These are phyloP conservation scores for Fusarium pseudonygamai DNA, from an alignment of 2,329 filamentous ascomycete genomes.

Conservation along the genomic window DNA sequence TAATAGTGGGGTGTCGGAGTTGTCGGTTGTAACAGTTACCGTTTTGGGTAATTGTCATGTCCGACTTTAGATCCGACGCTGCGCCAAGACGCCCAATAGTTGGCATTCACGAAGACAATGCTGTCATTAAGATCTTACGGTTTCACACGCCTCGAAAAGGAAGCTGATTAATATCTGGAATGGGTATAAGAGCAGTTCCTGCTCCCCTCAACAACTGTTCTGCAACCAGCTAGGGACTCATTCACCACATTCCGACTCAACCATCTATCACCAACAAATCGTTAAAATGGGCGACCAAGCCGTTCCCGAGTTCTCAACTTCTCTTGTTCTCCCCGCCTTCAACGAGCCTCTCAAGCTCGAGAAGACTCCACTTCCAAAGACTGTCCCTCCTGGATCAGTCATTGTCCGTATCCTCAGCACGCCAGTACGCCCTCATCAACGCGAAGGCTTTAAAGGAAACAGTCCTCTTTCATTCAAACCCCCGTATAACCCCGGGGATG, in stretches of 20 bases:
- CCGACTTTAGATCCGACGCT: background rate
- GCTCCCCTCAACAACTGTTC: background rate
- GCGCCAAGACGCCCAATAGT: too few relatives aligned
- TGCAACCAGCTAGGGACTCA: too few relatives aligned
- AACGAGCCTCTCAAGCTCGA: constrained; percentile 15
- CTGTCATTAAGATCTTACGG: background rate
- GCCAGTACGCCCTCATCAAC: constrained; percentile 19
- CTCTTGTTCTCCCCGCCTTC: constrained; percentile 20
- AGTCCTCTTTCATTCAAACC: background rate
- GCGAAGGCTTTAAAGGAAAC: constrained; percentile 20
- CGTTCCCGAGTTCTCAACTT: background rate
- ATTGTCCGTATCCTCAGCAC: constrained; percentile 26
- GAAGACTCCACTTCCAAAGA: background rate
- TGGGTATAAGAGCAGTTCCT: background rate
- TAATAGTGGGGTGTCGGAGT: background rate
- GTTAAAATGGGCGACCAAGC: background rate
- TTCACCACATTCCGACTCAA: background rate
- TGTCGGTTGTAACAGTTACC: constrained; percentile 16
- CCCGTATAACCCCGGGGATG: constrained; percentile 9
- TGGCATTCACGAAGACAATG: accelerated
- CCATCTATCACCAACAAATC: background rate
- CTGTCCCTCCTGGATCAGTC: background rate
- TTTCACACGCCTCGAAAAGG: background rate
- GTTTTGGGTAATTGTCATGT: constrained; percentile 13
- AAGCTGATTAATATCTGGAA: background rate